A percentile compares a stretch with the other conserved stretches of the same genome.
Evolutionary conservation across 768 basidiomycete genomes (phyloP).

Genomic region (Boletus barrowsii): DNA sequence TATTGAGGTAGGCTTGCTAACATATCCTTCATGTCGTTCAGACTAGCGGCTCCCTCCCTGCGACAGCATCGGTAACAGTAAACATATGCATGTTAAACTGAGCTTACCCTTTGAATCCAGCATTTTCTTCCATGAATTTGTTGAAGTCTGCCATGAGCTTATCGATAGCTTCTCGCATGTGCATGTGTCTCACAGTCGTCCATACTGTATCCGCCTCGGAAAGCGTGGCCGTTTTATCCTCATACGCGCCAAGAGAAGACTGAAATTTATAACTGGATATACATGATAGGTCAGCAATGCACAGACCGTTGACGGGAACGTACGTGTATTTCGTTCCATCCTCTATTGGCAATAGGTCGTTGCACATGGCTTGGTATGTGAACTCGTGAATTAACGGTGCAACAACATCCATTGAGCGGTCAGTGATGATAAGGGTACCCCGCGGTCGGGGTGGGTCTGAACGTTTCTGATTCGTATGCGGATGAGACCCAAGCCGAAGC

Average conservation of each 20-base stretch:
- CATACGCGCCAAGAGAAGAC: conserved; percentile 77
- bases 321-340: conserved; percentile 86
- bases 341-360: conserved; percentile 87
- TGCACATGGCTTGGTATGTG: conserved; percentile 98
- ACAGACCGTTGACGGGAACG: conserved; percentile 32
- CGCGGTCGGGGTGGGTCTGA: conserved; percentile 61
- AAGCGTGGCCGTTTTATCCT: conserved; percentile 85
- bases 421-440: conserved; percentile 85
- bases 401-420: conserved; percentile 92
- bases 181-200: conserved; percentile 92
- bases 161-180: conserved; percentile 98
- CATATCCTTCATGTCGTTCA: conserved; percentile 99
- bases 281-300: neutral
- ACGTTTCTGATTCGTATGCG: conserved; percentile 41
- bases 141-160: conserved; percentile 96
- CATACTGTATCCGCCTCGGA: conserved; percentile 87
- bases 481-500: conserved; percentile 1
- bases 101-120: conserved; percentile 85
- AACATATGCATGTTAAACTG: conserved; percentile 1
- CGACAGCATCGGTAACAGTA: conserved; percentile 2
- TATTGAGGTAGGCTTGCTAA: conserved; percentile 91
- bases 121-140: conserved; percentile 90
- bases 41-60: conserved; percentile 76
- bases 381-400: conserved; percentile 96
- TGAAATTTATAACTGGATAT: conserved; percentile 83